Conservation (phyloP, 768 basidiomycete species). For the Hygrocybe coccinea region DNA sequence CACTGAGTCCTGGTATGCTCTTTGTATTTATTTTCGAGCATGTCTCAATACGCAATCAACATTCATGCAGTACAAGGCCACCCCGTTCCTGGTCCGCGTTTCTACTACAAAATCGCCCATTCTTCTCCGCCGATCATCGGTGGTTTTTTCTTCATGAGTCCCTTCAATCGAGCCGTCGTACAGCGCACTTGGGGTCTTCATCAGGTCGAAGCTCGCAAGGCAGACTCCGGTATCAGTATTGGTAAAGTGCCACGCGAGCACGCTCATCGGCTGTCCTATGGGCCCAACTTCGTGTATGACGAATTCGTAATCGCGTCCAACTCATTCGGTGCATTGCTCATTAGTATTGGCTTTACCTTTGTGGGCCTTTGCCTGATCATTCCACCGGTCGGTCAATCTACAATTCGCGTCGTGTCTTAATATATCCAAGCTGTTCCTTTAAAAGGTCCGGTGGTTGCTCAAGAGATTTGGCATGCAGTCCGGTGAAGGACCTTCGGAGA, state of each 20-base stretch:
- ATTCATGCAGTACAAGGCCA: slow-evolving; percentile 5
- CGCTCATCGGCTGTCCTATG: slow-evolving; percentile 43
- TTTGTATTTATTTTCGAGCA: background rate
- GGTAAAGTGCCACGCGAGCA: background rate
- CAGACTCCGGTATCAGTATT: background rate
- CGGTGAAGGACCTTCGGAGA: slow-evolving; percentile 59
- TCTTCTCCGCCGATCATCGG: slow-evolving; percentile 30
- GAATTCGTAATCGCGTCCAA: slow-evolving; percentile 53
- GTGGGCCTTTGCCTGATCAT: slow-evolving; percentile 24
- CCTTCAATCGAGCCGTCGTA: slow-evolving; percentile 39
- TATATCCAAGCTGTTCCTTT: background rate
- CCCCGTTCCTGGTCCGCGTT: slow-evolving; percentile 18
- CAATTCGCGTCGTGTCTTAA: background rate
- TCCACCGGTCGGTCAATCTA: slow-evolving; percentile 35
- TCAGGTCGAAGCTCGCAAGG: slow-evolving; percentile 21
- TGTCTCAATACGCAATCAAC: background rate
- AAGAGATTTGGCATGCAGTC: slow-evolving; percentile 48
- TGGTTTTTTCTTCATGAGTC: slow-evolving; percentile 39
- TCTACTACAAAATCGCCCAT: slow-evolving; percentile 38
- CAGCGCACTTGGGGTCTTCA: slow-evolving; percentile 46
- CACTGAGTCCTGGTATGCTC: slow-evolving; percentile 41
- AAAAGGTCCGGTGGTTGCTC: slow-evolving; percentile 52
- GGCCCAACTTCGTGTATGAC: slow-evolving; percentile 67
- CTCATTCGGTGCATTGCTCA: slow-evolving; percentile 34
- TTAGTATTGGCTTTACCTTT: slow-evolving; percentile 32